Base-by-base conservation (phyloP, 257 asterid genomes). In the Perilla frutescens region DNA sequence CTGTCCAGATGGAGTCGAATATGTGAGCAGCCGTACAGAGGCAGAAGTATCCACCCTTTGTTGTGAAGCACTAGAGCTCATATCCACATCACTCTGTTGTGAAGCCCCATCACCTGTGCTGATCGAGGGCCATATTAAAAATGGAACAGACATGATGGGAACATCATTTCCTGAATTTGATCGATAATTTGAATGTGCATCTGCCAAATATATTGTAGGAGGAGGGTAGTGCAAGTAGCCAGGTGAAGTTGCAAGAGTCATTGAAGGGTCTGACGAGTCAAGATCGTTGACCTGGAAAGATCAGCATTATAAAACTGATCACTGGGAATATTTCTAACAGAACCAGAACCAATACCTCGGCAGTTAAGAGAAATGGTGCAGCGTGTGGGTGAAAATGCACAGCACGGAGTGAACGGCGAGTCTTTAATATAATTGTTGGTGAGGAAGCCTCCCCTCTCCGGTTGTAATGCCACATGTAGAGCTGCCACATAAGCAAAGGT, bases 321-420 rank as follows among this genome's bases (percentile, higher is more conserved):
- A 29, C 12, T 13, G 29, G 51, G 49, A 57, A 78, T 9, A 53
- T 20, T 55, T 68, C 50, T 59, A 75, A 77, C 51, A 80, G 72
- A 76, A 79, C 44, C 75, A 43, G 51, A 77, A 80, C 7, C 76
- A 76, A 70, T 87, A 94, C 99, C 98, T 94, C 99, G 5, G 99
- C 99, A 47, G 99, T 91, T 77, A 94, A 84, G 78, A 94, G 98
- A 77, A 88, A 90, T 26, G 99, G 99, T 9, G 99, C 99, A 49
- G 84, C 96, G 69, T 90, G 86, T 9, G 99, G 99, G 76, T 91
- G 99, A 81, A 94, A 94, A 88, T 94, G 99, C 74, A 94, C 97
- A 55, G 99, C 99, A 77, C 99, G 94, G 40, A 94, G 91, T 26
- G 99, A 94, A 75, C 98, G 98, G 49, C 99, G 94, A 60, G 99